phyloP scores from a whole-genome alignment of 75 land plant genomes.

The Picea glauca region DNA sequence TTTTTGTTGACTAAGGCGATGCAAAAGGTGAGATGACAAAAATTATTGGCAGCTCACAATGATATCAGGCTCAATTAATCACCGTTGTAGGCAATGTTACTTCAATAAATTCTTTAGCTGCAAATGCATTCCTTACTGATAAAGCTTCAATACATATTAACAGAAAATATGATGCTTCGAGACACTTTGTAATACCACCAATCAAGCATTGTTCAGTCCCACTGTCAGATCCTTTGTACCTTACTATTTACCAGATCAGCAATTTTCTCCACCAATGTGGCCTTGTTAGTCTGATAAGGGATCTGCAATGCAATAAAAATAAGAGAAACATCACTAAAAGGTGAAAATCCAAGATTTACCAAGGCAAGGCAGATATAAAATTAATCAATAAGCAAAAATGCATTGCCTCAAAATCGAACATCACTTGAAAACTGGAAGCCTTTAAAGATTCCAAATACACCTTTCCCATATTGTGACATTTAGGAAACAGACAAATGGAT shows the following conservation, averaged over 20 bases:
- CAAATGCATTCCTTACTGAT: no score
- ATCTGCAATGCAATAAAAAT: constrained; percentile 44
- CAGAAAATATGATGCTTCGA: neutral
- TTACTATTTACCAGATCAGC: constrained; percentile 92
- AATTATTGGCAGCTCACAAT: neutral
- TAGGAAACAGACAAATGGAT: no score
- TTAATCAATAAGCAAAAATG: neutral
- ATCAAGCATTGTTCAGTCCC: neutral
- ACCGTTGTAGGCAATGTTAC: neutral
- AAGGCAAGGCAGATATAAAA: neutral
- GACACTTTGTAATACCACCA: neutral
- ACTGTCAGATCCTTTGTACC: constrained; percentile 28
- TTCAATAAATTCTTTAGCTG: no score
- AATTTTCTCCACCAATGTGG: constrained; percentile 83
- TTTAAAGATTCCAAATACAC: no score
- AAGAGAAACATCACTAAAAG: neutral
- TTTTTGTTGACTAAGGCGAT: neutral
- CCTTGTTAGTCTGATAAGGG: constrained; percentile 93
- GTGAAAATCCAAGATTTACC: neutral
- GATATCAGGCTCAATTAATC: neutral
- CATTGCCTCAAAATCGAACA: neutral
- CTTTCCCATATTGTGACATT: no score
- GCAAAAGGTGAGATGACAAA: neutral
- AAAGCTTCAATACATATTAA: neutral
- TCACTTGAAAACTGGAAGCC: no score